Evolutionary conservation across 495 filamentous ascomycete species (phyloP).

Genomic region (Monascus purpureus): DNA sequence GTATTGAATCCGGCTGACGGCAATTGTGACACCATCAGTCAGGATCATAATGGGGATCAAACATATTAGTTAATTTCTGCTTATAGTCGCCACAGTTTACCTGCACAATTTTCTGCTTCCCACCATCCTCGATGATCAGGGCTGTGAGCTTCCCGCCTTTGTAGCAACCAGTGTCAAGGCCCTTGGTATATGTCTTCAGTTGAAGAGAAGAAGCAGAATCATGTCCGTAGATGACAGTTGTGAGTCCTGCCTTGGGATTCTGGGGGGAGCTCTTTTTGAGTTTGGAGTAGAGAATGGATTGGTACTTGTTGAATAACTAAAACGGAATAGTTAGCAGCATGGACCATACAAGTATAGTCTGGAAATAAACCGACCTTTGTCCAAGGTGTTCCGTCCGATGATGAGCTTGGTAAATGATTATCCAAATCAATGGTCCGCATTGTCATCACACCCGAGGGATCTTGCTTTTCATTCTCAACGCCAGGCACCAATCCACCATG

Average conservation of each 20-base stretch:
- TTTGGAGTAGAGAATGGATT: slow-evolving; percentile 19
- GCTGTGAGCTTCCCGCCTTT: slow-evolving; percentile 62
- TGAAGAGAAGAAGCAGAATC: slow-evolving; percentile 61
- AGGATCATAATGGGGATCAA: too few species aligned
- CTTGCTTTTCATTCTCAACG: slow-evolving; percentile 55
- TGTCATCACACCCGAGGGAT: slow-evolving; percentile 74
- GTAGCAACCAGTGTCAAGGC: slow-evolving; percentile 72
- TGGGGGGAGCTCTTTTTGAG: slow-evolving; percentile 5
- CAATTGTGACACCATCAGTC: too few species aligned
- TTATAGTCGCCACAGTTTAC: slow-evolving; percentile 14
- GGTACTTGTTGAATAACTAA: slow-evolving; percentile 45
- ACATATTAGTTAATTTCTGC: neutral
- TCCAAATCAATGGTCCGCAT: slow-evolving; percentile 67
- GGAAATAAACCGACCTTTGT: slow-evolving; percentile 35
- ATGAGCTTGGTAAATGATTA: slow-evolving; percentile 45
- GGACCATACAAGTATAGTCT: neutral
- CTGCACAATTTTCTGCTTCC: slow-evolving; percentile 23
- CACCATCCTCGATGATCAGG: slow-evolving; percentile 48
- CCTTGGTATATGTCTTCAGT: slow-evolving; percentile 57
- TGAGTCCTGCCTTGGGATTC: slow-evolving; percentile 14
- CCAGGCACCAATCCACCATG: slow-evolving; percentile 76
- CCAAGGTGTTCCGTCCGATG: slow-evolving; percentile 49
- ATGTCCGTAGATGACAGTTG: slow-evolving; percentile 73
- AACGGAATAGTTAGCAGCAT: neutral
- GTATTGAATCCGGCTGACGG: too few species aligned